A percentile compares a stretch with the other conserved stretches of the same genome.
Conservation (phyloP, 768 basidiomycete genomes). For the Tylopilus sp. region DNA sequence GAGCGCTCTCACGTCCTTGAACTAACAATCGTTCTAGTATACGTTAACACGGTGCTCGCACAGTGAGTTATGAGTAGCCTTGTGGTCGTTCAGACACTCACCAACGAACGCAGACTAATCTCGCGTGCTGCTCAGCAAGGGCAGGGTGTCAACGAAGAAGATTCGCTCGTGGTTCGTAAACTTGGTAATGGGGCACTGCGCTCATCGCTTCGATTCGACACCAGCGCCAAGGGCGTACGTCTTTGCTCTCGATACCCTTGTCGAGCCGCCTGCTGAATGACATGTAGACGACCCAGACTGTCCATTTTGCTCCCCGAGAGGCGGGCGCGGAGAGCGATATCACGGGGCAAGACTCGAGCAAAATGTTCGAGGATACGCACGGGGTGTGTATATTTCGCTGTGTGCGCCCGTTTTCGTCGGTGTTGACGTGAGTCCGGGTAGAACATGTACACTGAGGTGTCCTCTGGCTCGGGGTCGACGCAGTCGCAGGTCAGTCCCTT, state of each 20-base stretch:
- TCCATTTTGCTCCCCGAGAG: conserved; percentile 7
- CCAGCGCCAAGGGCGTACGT: conserved; percentile 18
- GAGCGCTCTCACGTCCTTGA: background rate
- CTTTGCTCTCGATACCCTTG: background rate
- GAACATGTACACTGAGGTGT: conserved; percentile 17
- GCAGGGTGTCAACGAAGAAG: conserved; percentile 26
- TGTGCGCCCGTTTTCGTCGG: too few species aligned
- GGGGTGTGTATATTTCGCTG: conserved; percentile 6
- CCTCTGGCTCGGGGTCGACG: conserved; percentile 6
- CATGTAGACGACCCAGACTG: conserved; percentile 15
- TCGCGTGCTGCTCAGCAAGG: conserved; percentile 17
- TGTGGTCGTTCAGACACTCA: background rate
- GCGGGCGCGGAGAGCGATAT: conserved; percentile 4
- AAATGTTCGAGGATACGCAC: conserved; percentile 9
- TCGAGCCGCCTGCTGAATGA: background rate
- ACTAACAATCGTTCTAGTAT: conserved; percentile 18
- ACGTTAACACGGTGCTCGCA: conserved; percentile 26
- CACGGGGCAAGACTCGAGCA: conserved; percentile 14
- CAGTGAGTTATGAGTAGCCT: conserved; percentile 13
- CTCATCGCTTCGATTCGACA: conserved; percentile 11
- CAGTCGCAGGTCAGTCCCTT: conserved; percentile 17
- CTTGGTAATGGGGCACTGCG: background rate
- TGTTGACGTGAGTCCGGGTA: conserved; percentile 3
- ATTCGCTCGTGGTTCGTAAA: conserved; percentile 9
- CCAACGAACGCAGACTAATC: conserved; percentile 21